These are phyloP conservation scores for Urtica urens DNA, from an alignment of 306 rosid species.

Conservation along the genomic window DNA sequence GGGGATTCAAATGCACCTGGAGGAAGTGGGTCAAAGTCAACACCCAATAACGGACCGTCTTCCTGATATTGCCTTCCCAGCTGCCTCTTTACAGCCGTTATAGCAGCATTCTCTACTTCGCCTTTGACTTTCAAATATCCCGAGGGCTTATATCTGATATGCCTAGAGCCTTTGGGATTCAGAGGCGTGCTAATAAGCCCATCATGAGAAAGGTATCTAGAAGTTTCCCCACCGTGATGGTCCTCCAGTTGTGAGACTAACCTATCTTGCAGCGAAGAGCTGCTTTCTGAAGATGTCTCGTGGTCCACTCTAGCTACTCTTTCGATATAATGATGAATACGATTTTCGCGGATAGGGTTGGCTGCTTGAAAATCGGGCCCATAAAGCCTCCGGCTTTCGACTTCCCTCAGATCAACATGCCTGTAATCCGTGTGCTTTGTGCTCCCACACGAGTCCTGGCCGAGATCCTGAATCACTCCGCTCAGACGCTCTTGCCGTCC, in stretches of 20 bases:
- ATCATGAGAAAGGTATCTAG: constrained; percentile 41
- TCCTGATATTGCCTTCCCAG: constrained; percentile 58
- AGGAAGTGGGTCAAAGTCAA: constrained; percentile 81
- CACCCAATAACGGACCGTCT: constrained; percentile 83
- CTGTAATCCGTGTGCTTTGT: constrained; percentile 73
- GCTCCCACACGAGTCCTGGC: constrained; percentile 98
- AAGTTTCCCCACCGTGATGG: constrained; percentile 48
- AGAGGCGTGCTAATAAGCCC: constrained; percentile 49
- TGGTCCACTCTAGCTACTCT: constrained; percentile 44
- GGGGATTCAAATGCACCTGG: constrained; percentile 88
- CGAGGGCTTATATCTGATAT: constrained; percentile 66
- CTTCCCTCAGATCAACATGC: constrained; percentile 81
- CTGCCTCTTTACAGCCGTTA: constrained; percentile 92
- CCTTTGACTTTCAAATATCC: constrained; percentile 96
- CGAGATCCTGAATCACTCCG: constrained; percentile 73
- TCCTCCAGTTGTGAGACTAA: constrained; percentile 50
- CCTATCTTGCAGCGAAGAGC: constrained; percentile 64
- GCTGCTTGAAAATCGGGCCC: constrained; percentile 43
- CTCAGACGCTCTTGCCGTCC: constrained; percentile 92
- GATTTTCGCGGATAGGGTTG: constrained; percentile 35
- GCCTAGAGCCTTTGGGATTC: constrained; percentile 38
- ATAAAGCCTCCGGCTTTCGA: constrained; percentile 68
- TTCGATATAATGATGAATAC: constrained; percentile 36
- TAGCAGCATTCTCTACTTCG: constrained; percentile 92
- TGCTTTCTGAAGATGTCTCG: constrained; percentile 88